Base-by-base conservation (phyloP, 495 filamentous ascomycete species). In the Extremus antarcticus region DNA sequence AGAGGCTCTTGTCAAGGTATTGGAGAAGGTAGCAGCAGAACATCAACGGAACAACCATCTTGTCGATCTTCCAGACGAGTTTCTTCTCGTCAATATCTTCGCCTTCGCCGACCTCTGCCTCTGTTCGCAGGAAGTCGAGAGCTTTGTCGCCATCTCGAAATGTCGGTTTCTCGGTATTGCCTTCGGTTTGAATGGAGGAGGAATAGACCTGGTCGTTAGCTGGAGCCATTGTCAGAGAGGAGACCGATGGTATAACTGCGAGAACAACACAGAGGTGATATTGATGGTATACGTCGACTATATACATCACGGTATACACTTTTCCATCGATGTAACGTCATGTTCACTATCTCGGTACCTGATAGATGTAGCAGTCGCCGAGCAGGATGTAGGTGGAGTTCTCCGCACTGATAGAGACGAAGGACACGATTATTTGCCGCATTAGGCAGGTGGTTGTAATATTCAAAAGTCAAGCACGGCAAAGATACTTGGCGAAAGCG, bases 1-100 rank as follows among this genome's bases (percentile, higher is more conserved):
- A 43, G 10, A 61, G 41, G 21, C 32, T 52, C 50, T 66, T 66
- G 47, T 66, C 64, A 16, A 63, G 50, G 35, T 60, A 66, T 41
- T 64, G 62, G 2, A 66, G 40, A 15, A 57, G 50, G 40, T 66
- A 66, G 43, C 59, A 62, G 20, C 25, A 32, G 21, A 56, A 64
- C 64, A 64, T 56, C 25, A 56, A 46, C 39, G 64, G 64, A 29
- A 66, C 48, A n/a, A 66, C 50, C 43, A 51, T 52, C 23, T 24
- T 56, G 35, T 66, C 64, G 13, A 64, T 62, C 47, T 54, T 64
- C 25, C 52, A 41, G 3, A 60, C 43, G 8, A 65, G 51, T 17
- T 13, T 25, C 25, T 61, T 56, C 23, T 56, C 54, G 15, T 56
- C 54, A 10, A 50, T 38, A 13, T 41, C 3, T 32, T 52, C 50